Percentiles rank a stretch among this genome's conserved stretches.
These are phyloP conservation scores for Ophiostoma sp. DNA, from an alignment of 2,329 filamentous ascomycete species.

Conservation along the genomic window DNA sequence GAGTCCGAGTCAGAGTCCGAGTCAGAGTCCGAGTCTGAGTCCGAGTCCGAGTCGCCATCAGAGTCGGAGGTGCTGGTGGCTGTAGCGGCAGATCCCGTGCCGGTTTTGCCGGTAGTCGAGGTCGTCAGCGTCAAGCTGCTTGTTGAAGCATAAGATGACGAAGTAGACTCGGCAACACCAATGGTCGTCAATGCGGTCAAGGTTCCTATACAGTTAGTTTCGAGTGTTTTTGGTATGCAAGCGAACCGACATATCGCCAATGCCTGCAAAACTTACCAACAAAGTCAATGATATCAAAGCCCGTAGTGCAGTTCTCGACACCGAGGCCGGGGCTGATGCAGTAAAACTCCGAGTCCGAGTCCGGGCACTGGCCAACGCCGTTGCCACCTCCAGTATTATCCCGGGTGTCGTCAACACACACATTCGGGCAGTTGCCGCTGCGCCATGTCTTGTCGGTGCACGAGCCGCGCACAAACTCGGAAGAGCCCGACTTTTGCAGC, in stretches of 20 bases:
- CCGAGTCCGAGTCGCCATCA: background rate
- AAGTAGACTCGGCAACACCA: constrained; percentile 24
- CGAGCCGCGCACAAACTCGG: constrained; percentile 33
- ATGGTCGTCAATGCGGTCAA: constrained; percentile 26
- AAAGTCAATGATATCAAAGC: background rate
- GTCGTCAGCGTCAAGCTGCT: background rate
- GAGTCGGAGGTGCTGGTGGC: background rate
- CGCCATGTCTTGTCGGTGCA: constrained; percentile 36
- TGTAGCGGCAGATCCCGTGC: constrained; percentile 6
- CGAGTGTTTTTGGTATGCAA: no score
- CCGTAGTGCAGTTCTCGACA: constrained; percentile 25
- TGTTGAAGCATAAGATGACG: background rate
- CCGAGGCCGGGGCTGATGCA: constrained; percentile 29
- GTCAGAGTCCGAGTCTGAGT: no score
- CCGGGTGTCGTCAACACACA: constrained; percentile 32
- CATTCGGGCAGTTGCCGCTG: constrained; percentile 33
- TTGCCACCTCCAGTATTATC: constrained; percentile 26
- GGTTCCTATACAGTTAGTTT: background rate
- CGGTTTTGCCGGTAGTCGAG: background rate
- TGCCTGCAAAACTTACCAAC: background rate
- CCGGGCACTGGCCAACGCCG: constrained; percentile 26
- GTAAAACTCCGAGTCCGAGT: constrained; percentile 29
- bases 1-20: no score
- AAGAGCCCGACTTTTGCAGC: constrained; percentile 28
- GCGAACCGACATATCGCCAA: no score